A percentile compares a stretch with the other conserved stretches of the same genome.
Evolutionary conservation across 1,284 basidiomycete genomes (phyloP).

Genomic region (Spongiforma sp.): DNA sequence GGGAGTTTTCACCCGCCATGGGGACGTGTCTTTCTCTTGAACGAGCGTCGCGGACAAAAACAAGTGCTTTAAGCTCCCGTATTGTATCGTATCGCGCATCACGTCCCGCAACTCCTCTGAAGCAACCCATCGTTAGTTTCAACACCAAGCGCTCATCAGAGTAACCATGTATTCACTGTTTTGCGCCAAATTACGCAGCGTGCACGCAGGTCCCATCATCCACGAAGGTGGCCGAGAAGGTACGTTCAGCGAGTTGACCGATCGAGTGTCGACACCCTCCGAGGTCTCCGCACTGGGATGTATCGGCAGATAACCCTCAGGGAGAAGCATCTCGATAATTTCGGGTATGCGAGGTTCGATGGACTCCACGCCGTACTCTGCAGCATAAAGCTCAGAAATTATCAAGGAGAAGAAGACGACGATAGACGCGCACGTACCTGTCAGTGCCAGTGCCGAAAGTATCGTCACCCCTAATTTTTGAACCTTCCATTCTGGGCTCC

Average conservation of each 20-base stretch:
- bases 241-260: background rate
- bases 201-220: slow-evolving; percentile 32
- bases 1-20: slow-evolving; percentile 25
- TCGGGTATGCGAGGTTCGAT: slow-evolving; percentile 14
- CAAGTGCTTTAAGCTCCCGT: slow-evolving; percentile 22
- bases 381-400: background rate
- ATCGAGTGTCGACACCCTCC: background rate
- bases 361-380: slow-evolving; percentile 18
- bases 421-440: slow-evolving; percentile 13
- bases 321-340: slow-evolving; percentile 28
- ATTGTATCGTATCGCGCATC: slow-evolving; percentile 10
- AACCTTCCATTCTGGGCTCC: slow-evolving; percentile 13
- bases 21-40: slow-evolving; percentile 16
- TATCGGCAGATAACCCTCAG: slow-evolving; percentile 9
- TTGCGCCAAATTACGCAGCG: slow-evolving; percentile 22
- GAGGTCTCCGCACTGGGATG: background rate
- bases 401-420: background rate
- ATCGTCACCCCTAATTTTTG: slow-evolving; percentile 33
- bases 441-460: slow-evolving; percentile 27
- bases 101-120: slow-evolving; percentile 18
- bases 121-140: slow-evolving; percentile 7
- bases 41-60: slow-evolving; percentile 22
- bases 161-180: slow-evolving; percentile 4
- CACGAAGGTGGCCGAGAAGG: slow-evolving; percentile 15
- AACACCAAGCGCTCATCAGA: background rate